A percentile compares a stretch with the other conserved stretches of the same genome.
Evolutionary conservation across 306 rosid genomes (phyloP).

Genomic region (Corylus americana): DNA sequence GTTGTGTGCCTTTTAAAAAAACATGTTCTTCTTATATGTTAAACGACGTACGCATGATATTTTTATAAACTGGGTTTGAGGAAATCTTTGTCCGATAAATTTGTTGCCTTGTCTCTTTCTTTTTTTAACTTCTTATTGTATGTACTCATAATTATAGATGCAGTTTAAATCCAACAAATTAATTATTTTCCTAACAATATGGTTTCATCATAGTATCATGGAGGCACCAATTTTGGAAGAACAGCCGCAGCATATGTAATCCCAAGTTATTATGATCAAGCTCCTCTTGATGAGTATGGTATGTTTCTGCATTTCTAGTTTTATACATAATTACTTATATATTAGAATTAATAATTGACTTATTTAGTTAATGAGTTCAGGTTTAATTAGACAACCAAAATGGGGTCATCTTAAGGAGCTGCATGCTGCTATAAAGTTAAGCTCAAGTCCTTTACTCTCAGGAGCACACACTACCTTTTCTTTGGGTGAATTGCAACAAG

Average conservation of each 20-base stretch:
- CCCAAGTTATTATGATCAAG: conserved; percentile 51
- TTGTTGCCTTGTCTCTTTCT: too few species aligned
- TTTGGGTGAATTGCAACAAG: conserved; percentile 41
- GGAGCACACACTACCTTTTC: conserved; percentile 29
- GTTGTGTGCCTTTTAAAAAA: too few species aligned
- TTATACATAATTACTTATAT: not conserved
- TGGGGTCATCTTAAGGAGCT: conserved; percentile 78
- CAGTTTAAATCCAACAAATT: not conserved
- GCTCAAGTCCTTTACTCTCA: conserved; percentile 48
- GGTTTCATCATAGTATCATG: conserved; percentile 41
- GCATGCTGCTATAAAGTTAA: conserved; percentile 62
- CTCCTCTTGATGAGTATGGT: conserved; percentile 62
- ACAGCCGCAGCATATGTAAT: conserved; percentile 36
- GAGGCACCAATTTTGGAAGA: conserved; percentile 59
- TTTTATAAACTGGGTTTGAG: too few species aligned
- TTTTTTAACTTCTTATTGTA: not conserved
- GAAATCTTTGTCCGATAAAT: too few species aligned
- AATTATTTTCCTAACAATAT: not conserved
- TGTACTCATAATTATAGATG: not conserved
- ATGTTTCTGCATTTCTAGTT: conserved; percentile 14
- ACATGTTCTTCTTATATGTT: too few species aligned
- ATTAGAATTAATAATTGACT: conserved; percentile 1
- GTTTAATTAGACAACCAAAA: conserved; percentile 64
- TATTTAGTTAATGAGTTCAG: conserved; percentile 34
- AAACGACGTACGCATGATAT: too few species aligned